Evolutionary conservation across 2,329 filamentous ascomycete species (phyloP).

Genomic region (Alternaria sp.): DNA sequence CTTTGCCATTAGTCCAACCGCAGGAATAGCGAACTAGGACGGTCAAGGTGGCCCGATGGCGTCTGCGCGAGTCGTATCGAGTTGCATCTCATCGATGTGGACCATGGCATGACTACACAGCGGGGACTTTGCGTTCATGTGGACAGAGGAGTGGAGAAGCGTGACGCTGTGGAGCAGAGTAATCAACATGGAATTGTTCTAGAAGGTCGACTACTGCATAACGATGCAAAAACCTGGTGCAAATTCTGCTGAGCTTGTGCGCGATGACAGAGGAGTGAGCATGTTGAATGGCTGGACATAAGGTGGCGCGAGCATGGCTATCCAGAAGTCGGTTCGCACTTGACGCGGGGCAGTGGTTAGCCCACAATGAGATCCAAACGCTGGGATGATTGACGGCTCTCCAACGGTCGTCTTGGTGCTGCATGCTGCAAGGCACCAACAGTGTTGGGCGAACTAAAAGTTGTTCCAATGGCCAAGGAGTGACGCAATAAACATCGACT

Average conservation of each 20-base stretch:
- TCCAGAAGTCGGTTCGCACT: neutral
- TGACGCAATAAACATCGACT: neutral
- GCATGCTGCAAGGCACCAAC: constrained; percentile 1
- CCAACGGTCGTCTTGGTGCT: neutral
- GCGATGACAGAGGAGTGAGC: neutral
- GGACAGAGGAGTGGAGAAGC: neutral
- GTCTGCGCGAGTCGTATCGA: constrained; percentile 2
- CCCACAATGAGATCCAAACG: neutral
- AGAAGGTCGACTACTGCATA: constrained; percentile 12
- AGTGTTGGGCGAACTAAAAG: neutral
- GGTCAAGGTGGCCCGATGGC: neutral
- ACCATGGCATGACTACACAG: constrained; percentile 2
- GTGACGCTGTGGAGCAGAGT: constrained; percentile 8
- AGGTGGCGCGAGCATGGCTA: neutral
- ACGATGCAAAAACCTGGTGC: constrained; percentile 2
- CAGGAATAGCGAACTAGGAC: neutral
- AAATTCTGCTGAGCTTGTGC: neutral
- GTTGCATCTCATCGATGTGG: constrained; percentile 9
- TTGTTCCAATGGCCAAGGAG: neutral
- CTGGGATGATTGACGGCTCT: neutral
- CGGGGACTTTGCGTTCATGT: neutral
- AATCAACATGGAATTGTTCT: constrained; percentile 4
- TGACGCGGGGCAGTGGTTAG: neutral
- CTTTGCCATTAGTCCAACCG: neutral
- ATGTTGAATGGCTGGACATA: neutral